Percentiles rank a stretch among this genome's conserved stretches.
phyloP scores from a whole-genome alignment of 169 alveolate species.

The Neospora caninum region DNA sequence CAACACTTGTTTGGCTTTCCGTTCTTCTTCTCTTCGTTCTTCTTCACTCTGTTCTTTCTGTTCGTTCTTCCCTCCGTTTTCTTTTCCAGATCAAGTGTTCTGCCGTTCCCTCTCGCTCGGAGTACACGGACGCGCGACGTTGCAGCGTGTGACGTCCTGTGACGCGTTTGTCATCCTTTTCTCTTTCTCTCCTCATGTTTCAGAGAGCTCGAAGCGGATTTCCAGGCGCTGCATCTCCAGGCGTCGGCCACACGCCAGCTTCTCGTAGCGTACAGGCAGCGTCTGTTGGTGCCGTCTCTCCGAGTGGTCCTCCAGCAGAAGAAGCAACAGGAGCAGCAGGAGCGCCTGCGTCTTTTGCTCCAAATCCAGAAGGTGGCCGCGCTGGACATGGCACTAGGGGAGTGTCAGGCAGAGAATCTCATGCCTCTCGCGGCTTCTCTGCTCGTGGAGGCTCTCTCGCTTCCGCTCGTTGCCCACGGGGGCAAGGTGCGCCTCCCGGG shows the following conservation, averaged over 20 bases:
- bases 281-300: slow-evolving; percentile 15
- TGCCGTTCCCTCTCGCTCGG: too few relatives aligned
- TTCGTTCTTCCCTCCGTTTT: too few relatives aligned
- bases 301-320: neutral
- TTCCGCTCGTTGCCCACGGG: neutral
- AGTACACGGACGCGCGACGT: too few relatives aligned
- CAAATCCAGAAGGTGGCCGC: neutral
- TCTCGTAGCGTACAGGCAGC: neutral
- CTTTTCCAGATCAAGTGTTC: too few relatives aligned
- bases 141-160: too few relatives aligned
- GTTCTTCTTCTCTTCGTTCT: neutral
- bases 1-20: too few relatives aligned
- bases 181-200: neutral
- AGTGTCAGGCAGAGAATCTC: neutral
- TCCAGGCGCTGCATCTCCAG: neutral
- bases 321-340: slow-evolving; percentile 7
- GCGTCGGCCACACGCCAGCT: neutral
- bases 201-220: neutral
- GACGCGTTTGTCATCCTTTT: too few relatives aligned
- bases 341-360: neutral
- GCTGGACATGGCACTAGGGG: neutral
- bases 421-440: neutral
- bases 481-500: neutral
- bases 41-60: too few relatives aligned
- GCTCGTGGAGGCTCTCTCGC: neutral